phyloP scores from a whole-genome alignment of 805 yeast genomes.

The Yarrowia sp. region DNA sequence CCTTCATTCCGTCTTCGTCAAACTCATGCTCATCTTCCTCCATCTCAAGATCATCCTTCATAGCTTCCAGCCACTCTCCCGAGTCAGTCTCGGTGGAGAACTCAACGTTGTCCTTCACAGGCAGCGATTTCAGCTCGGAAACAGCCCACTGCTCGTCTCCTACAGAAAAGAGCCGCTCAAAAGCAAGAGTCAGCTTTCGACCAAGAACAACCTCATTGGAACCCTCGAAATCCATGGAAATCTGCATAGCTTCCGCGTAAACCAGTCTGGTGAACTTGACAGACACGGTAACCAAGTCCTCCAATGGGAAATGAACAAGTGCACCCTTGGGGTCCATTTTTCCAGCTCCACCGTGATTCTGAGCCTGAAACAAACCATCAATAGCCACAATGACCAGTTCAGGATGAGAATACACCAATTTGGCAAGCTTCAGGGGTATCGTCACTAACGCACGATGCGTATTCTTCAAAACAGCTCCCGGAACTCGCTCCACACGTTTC shows the following conservation, averaged over 20 bases:
- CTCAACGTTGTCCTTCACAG: neutral
- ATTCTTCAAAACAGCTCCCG: neutral
- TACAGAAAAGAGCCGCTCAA: conserved; percentile 16
- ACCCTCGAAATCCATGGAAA: neutral
- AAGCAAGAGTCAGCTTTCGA: conserved; percentile 5
- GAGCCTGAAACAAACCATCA: conserved; percentile 18
- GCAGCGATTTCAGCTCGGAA: conserved; percentile 7
- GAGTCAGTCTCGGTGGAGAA: conserved; percentile 3
- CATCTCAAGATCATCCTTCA: conserved; percentile 39
- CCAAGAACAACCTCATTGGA: neutral
- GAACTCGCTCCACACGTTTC: conserved; percentile 17
- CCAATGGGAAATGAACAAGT: neutral
- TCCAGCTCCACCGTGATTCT: conserved; percentile 13
- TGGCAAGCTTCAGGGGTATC: conserved; percentile 8
- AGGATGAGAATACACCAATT: conserved; percentile 20
- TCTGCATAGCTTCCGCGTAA: conserved; percentile 25
- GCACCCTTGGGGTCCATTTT: neutral
- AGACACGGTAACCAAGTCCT: conserved; percentile 39
- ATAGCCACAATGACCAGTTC: conserved; percentile 10
- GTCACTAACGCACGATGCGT: conserved; percentile 13
- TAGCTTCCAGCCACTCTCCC: conserved; percentile 16
- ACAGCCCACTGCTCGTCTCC: conserved; percentile 31
- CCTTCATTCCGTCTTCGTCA: conserved; percentile 39
- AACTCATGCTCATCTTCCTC: conserved; percentile 29
- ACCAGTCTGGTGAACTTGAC: conserved; percentile 21